Conservation (phyloP, 768 basidiomycete genomes). For the Lyophyllum semitale region DNA sequence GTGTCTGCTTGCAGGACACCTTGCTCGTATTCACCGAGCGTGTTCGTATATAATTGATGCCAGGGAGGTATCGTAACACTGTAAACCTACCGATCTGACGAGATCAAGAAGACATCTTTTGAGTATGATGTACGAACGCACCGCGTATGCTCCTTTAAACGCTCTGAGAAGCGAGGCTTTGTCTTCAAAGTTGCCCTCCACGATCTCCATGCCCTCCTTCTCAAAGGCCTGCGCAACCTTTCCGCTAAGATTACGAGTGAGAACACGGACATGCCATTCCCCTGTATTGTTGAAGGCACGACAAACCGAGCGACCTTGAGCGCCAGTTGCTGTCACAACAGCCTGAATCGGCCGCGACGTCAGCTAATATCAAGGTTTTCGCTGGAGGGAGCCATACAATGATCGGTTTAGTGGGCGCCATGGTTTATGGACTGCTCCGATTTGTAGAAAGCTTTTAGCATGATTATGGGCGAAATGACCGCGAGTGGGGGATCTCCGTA, state of each 20-base stretch:
- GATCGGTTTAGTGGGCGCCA: constrained; percentile 3
- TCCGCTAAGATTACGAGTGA: constrained; percentile 11
- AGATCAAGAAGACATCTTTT: background rate
- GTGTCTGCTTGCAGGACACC: constrained; percentile 16
- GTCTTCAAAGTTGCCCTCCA: constrained; percentile 11
- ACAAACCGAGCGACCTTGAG: constrained; percentile 12
- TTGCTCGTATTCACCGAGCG: constrained; percentile 13
- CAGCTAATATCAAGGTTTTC: background rate
- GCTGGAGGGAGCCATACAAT: background rate
- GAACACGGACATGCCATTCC: constrained; percentile 16
- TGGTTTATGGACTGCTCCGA: background rate
- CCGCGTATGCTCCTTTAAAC: constrained; percentile 12
- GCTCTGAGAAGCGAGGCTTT: constrained; percentile 9
- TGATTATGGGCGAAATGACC: background rate
- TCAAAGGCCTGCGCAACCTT: constrained; percentile 2
- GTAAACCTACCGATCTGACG: constrained; percentile 6
- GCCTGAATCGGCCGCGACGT: background rate
- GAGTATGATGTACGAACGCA: background rate
- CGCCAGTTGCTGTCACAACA: constrained; percentile 16
- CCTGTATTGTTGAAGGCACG: constrained; percentile 15
- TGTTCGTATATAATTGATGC: constrained; percentile 11
- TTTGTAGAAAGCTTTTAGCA: background rate
- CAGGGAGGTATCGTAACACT: constrained; percentile 17
- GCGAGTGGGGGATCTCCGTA: background rate
- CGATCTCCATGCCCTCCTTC: constrained; percentile 12